phyloP scores from a whole-genome alignment of 495 filamentous ascomycete species.

The Lindgomyces ingoldianus region DNA sequence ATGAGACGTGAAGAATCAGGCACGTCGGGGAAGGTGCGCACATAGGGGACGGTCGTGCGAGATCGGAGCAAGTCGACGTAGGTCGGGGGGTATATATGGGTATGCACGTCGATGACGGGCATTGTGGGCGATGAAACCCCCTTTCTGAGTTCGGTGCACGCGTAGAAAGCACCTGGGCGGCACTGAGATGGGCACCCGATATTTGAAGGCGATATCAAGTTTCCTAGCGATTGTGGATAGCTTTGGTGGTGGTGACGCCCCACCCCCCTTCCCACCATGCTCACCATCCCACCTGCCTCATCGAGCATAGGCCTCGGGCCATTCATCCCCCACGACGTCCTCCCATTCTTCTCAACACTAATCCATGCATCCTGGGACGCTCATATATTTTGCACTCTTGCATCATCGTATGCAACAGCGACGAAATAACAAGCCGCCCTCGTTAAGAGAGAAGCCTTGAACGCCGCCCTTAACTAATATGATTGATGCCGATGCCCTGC shows the following conservation, averaged over 20 bases:
- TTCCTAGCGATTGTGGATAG: no score
- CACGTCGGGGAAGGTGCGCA: constrained; percentile 66
- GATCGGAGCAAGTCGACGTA: constrained; percentile 81
- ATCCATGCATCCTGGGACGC: no score
- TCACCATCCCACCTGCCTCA: constrained; percentile 30
- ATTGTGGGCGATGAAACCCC: no score
- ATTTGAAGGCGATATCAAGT: no score
- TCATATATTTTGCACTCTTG: no score
- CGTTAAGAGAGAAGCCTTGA: no score
- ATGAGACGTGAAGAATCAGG: constrained; percentile 67
- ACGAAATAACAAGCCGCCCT: no score
- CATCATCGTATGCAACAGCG: no score
- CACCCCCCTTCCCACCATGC: constrained; percentile 14
- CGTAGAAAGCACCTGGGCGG: not conserved
- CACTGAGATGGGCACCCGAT: not conserved
- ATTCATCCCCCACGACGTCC: not conserved
- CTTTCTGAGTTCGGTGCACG: no score
- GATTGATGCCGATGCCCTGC: no score
- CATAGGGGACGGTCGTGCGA: constrained; percentile 74
- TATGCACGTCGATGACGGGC: constrained; percentile 83
- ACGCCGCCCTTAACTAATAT: no score
- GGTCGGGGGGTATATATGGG: constrained; percentile 85
- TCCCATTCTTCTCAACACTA: not conserved
- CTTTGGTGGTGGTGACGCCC: constrained; percentile 8
- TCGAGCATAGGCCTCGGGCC: constrained; percentile 1